Evolutionary conservation across 1,284 basidiomycete species (phyloP).

Genomic region (Trichosporon coremiiforme): DNA sequence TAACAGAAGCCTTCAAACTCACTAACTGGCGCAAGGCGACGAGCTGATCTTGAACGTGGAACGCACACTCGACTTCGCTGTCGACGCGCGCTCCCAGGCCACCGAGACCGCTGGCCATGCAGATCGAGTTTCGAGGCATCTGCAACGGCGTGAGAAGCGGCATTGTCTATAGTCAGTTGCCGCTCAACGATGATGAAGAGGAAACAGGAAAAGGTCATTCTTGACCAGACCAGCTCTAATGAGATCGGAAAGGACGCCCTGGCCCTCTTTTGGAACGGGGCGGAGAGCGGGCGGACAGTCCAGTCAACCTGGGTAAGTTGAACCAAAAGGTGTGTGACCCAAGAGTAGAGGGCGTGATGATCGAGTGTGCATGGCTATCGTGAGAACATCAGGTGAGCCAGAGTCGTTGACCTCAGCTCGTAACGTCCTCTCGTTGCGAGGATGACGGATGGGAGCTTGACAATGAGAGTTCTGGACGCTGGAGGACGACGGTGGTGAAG

Average conservation of each 20-base stretch:
- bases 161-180: not conserved
- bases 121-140: not conserved
- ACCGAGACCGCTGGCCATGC: not conserved
- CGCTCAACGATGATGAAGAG: not conserved
- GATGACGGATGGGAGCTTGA: too few relatives aligned
- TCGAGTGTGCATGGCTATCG: not conserved
- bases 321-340: not conserved
- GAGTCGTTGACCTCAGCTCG: too few relatives aligned
- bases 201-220: not conserved
- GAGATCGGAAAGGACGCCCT: not conserved
- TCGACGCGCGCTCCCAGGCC: too few relatives aligned
- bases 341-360: not conserved
- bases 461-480: too few relatives aligned
- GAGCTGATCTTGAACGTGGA: not conserved
- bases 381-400: too few relatives aligned
- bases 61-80: not conserved
- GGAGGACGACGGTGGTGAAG: too few relatives aligned
- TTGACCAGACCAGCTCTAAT: not conserved
- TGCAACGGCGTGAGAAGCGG: not conserved
- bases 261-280: not conserved
- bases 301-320: not conserved
- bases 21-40: not conserved
- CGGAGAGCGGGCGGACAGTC: not conserved
- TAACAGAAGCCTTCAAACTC: not conserved
- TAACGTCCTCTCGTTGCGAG: too few relatives aligned